These are phyloP conservation scores for Rhynchosporium secalis DNA, from an alignment of 2,329 filamentous ascomycete species.

Conservation along the genomic window DNA sequence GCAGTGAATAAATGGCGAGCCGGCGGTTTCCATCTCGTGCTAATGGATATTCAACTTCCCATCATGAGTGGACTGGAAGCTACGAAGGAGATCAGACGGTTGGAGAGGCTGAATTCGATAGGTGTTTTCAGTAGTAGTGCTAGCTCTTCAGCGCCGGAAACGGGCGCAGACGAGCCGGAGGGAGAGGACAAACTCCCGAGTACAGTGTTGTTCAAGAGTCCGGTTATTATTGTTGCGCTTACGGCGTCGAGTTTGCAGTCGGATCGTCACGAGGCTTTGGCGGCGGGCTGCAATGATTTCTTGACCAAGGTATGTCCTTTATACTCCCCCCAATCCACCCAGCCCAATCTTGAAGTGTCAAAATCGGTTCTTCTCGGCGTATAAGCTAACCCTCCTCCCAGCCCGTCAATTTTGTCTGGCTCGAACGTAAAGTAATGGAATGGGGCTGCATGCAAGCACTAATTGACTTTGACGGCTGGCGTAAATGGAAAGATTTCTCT, in stretches of 20 bases:
- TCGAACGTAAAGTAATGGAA: constrained; percentile 96
- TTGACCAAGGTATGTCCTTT: constrained; percentile 76
- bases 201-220: constrained; percentile 80
- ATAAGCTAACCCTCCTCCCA: constrained; percentile 42
- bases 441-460: constrained; percentile 99
- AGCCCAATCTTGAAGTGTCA: background rate
- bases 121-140: constrained; percentile 80
- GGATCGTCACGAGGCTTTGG: constrained; percentile 90
- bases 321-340: background rate
- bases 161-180: constrained; percentile 48
- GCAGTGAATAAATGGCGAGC: constrained; percentile 90
- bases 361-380: constrained; percentile 17
- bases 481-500: constrained; percentile 88
- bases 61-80: constrained; percentile 96
- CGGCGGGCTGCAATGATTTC: constrained; percentile 97
- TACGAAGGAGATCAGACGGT: constrained; percentile 86
- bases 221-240: constrained; percentile 95
- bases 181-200: constrained; percentile 71
- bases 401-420: constrained; percentile 97
- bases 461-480: constrained; percentile 98
- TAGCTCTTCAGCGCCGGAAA: constrained; percentile 53
- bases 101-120: constrained; percentile 89
- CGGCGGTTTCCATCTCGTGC: constrained; percentile 90
- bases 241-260: constrained; percentile 94
- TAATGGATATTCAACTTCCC: constrained; percentile 98